phyloP scores from a whole-genome alignment of 2,329 filamentous ascomycete genomes.

The Penicillium digitatum region DNA sequence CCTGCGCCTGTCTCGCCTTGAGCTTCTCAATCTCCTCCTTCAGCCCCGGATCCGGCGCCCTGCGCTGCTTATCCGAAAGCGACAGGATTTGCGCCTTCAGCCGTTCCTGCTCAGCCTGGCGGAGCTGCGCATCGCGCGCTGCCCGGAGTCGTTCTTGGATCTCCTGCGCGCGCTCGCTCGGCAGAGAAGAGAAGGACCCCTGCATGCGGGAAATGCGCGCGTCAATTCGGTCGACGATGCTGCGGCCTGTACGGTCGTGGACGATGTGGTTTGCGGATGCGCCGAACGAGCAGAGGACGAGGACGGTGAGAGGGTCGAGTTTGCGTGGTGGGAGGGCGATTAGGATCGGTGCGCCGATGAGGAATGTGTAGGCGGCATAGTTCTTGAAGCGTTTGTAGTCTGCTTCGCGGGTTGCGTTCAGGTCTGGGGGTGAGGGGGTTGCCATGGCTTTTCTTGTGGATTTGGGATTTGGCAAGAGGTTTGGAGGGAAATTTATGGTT shows the following conservation, averaged over 20 bases:
- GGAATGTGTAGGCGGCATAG: conserved; percentile 39
- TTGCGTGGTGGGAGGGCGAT: conserved; percentile 38
- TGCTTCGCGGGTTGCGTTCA: conserved; percentile 26
- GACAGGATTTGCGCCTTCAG: conserved; percentile 27
- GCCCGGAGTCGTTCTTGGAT: conserved; percentile 32
- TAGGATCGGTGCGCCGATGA: conserved; percentile 32
- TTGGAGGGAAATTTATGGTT: conserved; percentile 21
- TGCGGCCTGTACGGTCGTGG: conserved; percentile 36
- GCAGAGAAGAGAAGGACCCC: conserved; percentile 21
- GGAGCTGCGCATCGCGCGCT: conserved; percentile 24
- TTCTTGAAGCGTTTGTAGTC: conserved; percentile 42
- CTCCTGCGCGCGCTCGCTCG: conserved; percentile 34
- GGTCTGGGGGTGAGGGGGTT: not conserved
- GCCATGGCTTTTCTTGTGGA: conserved; percentile 8
- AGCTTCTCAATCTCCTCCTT: conserved; percentile 35
- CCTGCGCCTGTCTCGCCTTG: conserved; percentile 28
- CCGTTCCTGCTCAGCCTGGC: conserved; percentile 7
- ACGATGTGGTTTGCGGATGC: conserved; percentile 40
- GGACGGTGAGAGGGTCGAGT: conserved; percentile 37
- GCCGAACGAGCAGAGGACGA: conserved; percentile 38
- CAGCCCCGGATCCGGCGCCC: conserved; percentile 5
- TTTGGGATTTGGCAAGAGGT: not conserved
- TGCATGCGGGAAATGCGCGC: conserved; percentile 24
- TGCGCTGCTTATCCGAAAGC: conserved; percentile 19
- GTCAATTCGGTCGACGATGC: conserved; percentile 34